Evolutionary conservation across 495 filamentous ascomycete genomes (phyloP).

Genomic region (Hypomontagnella submonticulosa): DNA sequence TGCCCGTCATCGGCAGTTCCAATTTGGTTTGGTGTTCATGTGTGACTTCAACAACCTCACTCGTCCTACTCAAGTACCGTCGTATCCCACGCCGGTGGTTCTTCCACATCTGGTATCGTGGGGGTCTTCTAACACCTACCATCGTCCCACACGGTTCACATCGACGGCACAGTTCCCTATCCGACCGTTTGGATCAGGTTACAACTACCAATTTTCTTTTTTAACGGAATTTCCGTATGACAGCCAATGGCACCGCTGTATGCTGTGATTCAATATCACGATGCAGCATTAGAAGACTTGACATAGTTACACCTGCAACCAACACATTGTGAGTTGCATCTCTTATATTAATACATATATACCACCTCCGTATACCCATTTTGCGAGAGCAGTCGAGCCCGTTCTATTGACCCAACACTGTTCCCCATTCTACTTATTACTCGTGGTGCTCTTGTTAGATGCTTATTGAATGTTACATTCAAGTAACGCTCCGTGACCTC

Average conservation of each 20-base stretch:
- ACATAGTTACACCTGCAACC: background rate
- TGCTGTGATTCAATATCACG: slow-evolving; percentile 10
- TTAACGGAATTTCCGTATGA: slow-evolving; percentile 6
- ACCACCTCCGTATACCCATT: background rate
- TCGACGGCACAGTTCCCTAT: slow-evolving; percentile 11
- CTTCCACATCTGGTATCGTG: slow-evolving; percentile 5
- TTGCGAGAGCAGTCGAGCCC: background rate
- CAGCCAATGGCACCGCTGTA: slow-evolving; percentile 7
- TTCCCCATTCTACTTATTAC: background rate
- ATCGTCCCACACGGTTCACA: background rate
- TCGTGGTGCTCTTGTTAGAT: slow-evolving; percentile 10
- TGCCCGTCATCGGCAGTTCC: slow-evolving; percentile 25
- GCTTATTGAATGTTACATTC: slow-evolving; percentile 4
- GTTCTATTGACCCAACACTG: background rate
- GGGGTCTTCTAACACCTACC: too few relatives aligned
- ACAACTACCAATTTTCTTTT: slow-evolving; percentile 21
- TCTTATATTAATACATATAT: slow-evolving; percentile 3
- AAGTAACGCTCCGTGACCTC: background rate
- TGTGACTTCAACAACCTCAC: slow-evolving; percentile 18
- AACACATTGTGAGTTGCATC: background rate
- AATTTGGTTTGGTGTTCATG: slow-evolving; percentile 9
- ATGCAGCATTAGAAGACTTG: slow-evolving; percentile 6
- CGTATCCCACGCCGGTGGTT: slow-evolving; percentile 15
- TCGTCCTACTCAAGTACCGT: slow-evolving; percentile 7
- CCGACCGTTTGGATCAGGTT: slow-evolving; percentile 21